phyloP scores from a whole-genome alignment of 345 rosid species.

The Melaleuca quinquenervia region DNA sequence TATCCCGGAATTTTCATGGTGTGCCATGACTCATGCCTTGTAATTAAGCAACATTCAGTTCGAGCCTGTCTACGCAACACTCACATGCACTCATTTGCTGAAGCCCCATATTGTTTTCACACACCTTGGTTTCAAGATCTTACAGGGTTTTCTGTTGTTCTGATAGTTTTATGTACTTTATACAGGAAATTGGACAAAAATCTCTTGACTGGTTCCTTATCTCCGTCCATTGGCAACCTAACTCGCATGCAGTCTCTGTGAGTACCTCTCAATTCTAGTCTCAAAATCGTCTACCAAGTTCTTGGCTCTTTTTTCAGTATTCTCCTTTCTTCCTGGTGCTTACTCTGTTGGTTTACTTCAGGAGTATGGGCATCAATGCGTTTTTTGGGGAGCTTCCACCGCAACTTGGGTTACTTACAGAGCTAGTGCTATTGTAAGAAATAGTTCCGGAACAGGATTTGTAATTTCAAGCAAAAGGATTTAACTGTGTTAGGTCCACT shows the following conservation, averaged over 20 bases:
- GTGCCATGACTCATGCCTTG: not conserved
- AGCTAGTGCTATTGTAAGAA: conserved; percentile 41
- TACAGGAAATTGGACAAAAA: conserved; percentile 34
- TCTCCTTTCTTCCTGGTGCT: not conserved
- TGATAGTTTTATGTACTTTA: conserved; percentile 14
- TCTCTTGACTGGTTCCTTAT: conserved; percentile 34
- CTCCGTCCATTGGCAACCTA: conserved; percentile 36
- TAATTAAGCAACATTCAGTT: not conserved
- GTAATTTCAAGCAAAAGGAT: not conserved
- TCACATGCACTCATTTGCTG: not conserved
- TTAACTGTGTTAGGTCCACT: not conserved
- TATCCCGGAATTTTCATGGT: not conserved
- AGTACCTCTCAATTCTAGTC: conserved; percentile 20
- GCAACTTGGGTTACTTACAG: conserved; percentile 54
- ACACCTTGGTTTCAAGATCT: not conserved
- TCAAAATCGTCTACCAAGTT: not conserved
- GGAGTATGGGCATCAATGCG: conserved; percentile 47
- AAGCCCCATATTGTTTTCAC: not conserved
- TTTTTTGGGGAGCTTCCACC: conserved; percentile 58
- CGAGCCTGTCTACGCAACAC: not conserved
- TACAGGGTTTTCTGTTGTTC: not conserved
- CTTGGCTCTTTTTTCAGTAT: not conserved
- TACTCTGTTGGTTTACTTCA: conserved; percentile 5
- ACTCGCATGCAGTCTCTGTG: conserved; percentile 58
- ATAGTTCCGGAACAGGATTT: not conserved